Evolutionary conservation across 805 yeast species (phyloP).

Genomic region (Yamadazyma sp.): DNA sequence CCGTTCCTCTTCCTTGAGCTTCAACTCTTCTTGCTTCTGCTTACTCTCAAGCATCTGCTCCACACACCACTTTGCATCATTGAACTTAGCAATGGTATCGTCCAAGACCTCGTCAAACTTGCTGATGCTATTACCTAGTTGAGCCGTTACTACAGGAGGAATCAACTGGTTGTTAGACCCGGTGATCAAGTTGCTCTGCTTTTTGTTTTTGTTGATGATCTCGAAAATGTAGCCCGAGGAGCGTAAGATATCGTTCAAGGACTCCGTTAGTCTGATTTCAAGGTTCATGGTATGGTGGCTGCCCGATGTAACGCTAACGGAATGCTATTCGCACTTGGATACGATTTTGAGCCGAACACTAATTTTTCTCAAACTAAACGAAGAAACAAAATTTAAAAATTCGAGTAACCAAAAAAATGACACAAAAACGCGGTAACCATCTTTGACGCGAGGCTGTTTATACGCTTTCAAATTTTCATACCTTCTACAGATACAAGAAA

Average conservation of each 20-base stretch:
- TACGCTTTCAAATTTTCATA: no score
- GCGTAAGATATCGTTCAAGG: constrained; percentile 42
- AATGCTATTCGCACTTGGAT: not conserved
- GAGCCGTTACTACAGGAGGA: constrained; percentile 36
- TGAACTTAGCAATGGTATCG: constrained; percentile 40
- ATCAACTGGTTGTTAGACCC: constrained; percentile 44
- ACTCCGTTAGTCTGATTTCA: constrained; percentile 38
- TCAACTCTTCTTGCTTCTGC: constrained; percentile 42
- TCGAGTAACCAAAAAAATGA: no score
- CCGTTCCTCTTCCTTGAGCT: constrained; percentile 30
- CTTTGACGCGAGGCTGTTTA: no score
- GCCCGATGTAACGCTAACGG: no score
- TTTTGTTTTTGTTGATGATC: constrained; percentile 39
- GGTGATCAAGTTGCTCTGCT: constrained; percentile 40
- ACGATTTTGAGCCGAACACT: no score
- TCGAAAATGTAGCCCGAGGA: constrained; percentile 46
- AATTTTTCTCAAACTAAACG: no score
- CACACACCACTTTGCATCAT: constrained; percentile 45
- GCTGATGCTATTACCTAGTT: constrained; percentile 32
- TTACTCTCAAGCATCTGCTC: constrained; percentile 42
- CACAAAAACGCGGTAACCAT: no score
- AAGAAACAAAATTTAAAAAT: no score
- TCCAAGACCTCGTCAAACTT: constrained; percentile 44
- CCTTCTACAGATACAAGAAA: no score
- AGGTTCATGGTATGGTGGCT: no score